These are phyloP conservation scores for Rosa rugosa DNA, from an alignment of 306 rosid genomes.

Conservation along the genomic window DNA sequence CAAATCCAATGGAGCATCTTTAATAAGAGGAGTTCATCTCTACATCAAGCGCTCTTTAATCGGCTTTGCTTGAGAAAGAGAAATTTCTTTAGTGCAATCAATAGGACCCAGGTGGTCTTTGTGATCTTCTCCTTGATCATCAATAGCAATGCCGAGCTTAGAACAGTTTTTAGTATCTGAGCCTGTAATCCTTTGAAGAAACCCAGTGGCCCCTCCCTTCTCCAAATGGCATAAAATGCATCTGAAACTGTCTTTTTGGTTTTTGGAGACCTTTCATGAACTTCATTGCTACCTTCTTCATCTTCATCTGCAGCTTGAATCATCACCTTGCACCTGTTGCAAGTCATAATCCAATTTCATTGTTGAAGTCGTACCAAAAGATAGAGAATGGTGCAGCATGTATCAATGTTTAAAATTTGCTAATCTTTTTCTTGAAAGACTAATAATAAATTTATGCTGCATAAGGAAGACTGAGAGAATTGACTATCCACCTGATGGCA, in stretches of 20 bases:
- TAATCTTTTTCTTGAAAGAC: not conserved
- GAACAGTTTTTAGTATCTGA: conserved; percentile 88
- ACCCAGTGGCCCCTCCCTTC: conserved; percentile 76
- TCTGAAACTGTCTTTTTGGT: conserved; percentile 65
- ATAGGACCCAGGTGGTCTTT: conserved; percentile 69
- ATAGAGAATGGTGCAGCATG: not conserved
- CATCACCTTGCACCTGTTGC: conserved; percentile 80
- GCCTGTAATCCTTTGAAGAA: conserved; percentile 93
- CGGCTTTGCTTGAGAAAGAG: conserved; percentile 43
- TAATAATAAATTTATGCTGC: not conserved
- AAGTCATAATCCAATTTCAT: conserved; percentile 12
- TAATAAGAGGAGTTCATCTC: conserved; percentile 20
- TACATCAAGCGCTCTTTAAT: conserved; percentile 51
- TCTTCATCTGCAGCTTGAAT: conserved; percentile 82
- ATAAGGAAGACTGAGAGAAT: conserved; percentile 17
- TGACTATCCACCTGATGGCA: conserved; percentile 76
- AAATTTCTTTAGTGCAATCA: conserved; percentile 60
- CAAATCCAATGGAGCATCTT: conserved; percentile 24
- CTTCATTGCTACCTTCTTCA: conserved; percentile 41
- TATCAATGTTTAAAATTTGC: not conserved
- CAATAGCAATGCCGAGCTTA: conserved; percentile 83
- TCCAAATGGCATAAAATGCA: conserved; percentile 67
- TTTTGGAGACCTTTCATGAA: conserved; percentile 44
- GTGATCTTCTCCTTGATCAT: conserved; percentile 94
- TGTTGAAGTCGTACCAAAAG: not conserved